Base-by-base conservation (phyloP, 108 stramenopile genomes). In the Cyclotella sp. region DNA sequence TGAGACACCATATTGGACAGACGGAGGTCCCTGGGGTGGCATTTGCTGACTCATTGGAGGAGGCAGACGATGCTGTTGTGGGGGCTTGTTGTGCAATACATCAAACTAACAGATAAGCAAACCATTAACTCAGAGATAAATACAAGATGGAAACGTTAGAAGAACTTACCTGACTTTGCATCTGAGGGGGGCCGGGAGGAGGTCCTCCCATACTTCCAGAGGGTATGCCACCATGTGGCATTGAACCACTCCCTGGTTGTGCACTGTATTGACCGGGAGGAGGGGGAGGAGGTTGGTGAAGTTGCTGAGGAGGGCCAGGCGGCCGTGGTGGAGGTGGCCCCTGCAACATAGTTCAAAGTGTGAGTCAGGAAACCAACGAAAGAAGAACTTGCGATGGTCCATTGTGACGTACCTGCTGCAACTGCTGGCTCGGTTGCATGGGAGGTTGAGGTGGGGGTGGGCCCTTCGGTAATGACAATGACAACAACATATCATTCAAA, bases 241-340 rank as follows among this genome's bases (percentile, higher is more conserved):
- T 58, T 68, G 22, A 19, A 58, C 40, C 11, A 8, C 4, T 5
- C 44, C 63, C 63, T 0, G 77, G 83, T 21, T 74, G 84, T 39
- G 79, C 51, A 46, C 47, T 67, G 43, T 70, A 55, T 28, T 62
- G 69, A 34, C 67, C 45, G n/a, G 66, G 53, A 6, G 57, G 22
- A 16, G 73, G 22, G 12, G 73, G 71, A 3, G 81, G 81, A 15
- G 75, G 71, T 5, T 28, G 54, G 68, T 58, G 44, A 9, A 63
- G 54, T 42, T 57, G 85, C 18, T 77, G 77, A 27, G 81, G 77
- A 55, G 79, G 68, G 15, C 82, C 83, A 29, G 87, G 85, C 12
- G 73, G 82, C 59, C 29, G 47, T 34, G 49, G 68, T 34, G 68
- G 68, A 13, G 49, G 68, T 15, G 68, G 52, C 10, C 52, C 52